phyloP scores from a whole-genome alignment of 306 rosid species.

The Castanea mollissima region DNA sequence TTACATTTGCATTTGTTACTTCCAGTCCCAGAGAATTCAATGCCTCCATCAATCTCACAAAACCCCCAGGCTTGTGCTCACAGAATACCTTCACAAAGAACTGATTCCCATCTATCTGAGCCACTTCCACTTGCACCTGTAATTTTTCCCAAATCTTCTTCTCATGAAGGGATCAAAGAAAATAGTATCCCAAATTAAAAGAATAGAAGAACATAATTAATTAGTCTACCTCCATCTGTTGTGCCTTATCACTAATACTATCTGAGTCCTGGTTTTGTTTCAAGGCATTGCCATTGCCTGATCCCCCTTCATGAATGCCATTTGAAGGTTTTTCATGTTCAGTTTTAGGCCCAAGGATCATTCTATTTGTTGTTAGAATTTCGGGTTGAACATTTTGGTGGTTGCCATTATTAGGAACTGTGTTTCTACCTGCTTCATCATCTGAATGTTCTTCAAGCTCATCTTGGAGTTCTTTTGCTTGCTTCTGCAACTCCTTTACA shows the following conservation, averaged over 20 bases:
- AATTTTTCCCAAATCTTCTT: constrained; percentile 12
- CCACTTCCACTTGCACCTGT: constrained; percentile 94
- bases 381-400: constrained; percentile 37
- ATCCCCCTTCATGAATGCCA: constrained; percentile 41
- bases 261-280: constrained; percentile 52
- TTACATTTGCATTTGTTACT: constrained; percentile 76
- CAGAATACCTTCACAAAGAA: constrained; percentile 77
- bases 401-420: constrained; percentile 26
- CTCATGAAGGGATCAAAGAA: not conserved
- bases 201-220: not conserved
- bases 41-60: constrained; percentile 81
- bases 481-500: constrained; percentile 72
- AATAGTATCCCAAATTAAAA: not conserved
- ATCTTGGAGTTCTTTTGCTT: constrained; percentile 78
- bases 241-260: constrained; percentile 47
- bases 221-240: constrained; percentile 76
- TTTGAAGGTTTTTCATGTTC: constrained; percentile 38
- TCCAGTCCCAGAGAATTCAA: constrained; percentile 67
- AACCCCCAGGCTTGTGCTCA: constrained; percentile 83
- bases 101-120: constrained; percentile 73
- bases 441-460: constrained; percentile 80
- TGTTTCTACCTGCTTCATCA: constrained; percentile 41
- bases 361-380: constrained; percentile 25
- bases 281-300: constrained; percentile 34
- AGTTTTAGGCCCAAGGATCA: constrained; percentile 21